Conservation (phyloP, 257 asterid genomes). For the Nicotiana tabacum region DNA sequence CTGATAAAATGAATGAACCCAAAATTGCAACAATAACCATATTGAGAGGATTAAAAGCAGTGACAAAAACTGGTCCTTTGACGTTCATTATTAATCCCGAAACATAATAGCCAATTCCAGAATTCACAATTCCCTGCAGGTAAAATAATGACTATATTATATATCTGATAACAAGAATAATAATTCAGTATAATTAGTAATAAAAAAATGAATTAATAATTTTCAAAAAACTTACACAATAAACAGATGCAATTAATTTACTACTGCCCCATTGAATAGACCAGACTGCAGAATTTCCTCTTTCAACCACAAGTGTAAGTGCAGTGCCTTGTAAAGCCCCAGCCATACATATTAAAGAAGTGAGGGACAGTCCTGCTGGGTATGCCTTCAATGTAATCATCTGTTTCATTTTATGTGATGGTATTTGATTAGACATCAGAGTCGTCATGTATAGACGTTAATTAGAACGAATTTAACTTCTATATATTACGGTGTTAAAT, state of each 20-base stretch:
- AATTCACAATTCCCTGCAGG: slow-evolving; percentile 51
- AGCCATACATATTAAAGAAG: slow-evolving; percentile 42
- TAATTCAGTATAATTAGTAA: not conserved
- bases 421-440: too few relatives aligned
- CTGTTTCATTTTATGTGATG: not conserved
- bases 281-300: slow-evolving; percentile 43
- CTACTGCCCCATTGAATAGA: slow-evolving; percentile 41
- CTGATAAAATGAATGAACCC: slow-evolving; percentile 35
- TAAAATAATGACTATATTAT: too few relatives aligned
- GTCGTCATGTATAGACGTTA: too few relatives aligned
- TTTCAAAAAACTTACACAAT: slow-evolving; percentile 30
- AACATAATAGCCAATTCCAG: slow-evolving; percentile 42
- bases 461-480: too few relatives aligned
- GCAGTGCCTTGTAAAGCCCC: slow-evolving; percentile 47
- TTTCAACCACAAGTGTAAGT: slow-evolving; percentile 46
- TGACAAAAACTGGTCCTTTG: slow-evolving; percentile 48
- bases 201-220: not conserved
- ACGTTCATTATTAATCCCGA: slow-evolving; percentile 40
- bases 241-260: slow-evolving; percentile 43
- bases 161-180: too few relatives aligned
- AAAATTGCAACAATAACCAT: slow-evolving; percentile 47
- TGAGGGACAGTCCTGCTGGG: slow-evolving; percentile 57
- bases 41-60: slow-evolving; percentile 38
- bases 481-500: too few relatives aligned
- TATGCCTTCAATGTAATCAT: slow-evolving; percentile 42